A percentile compares a stretch with the other conserved stretches of the same genome.
These are phyloP conservation scores for Solanum pimpinellifolium DNA, from an alignment of 257 asterid species.

Conservation along the genomic window DNA sequence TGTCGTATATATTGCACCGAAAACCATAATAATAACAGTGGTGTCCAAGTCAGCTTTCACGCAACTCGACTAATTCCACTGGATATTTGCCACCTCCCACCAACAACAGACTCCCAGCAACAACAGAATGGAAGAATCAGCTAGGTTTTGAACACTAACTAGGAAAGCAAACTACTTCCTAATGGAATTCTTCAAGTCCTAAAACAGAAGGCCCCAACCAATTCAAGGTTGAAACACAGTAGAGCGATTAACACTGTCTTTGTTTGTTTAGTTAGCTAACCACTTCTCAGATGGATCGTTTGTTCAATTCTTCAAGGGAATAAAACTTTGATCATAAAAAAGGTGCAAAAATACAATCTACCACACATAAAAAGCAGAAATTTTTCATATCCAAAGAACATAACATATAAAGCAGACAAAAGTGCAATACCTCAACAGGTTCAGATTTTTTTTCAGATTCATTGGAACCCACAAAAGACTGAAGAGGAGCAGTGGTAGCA, in stretches of 20 bases:
- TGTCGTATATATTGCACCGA: too few relatives aligned
- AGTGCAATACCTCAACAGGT: conserved; percentile 39
- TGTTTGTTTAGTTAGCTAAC: neutral
- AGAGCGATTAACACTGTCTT: neutral
- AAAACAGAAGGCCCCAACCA: neutral
- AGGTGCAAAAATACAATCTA: neutral
- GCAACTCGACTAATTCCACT: neutral
- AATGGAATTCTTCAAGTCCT: neutral
- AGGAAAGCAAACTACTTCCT: neutral
- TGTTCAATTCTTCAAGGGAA: too few relatives aligned
- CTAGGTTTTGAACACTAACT: neutral
- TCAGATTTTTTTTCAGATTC: conserved; percentile 26
- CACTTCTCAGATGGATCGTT: neutral
- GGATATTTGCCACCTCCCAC: neutral
- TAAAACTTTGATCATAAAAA: neutral
- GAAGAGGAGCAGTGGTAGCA: conserved; percentile 76
- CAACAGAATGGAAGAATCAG: neutral
- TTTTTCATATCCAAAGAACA: neutral
- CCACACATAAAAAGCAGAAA: neutral
- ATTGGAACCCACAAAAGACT: conserved; percentile 36
- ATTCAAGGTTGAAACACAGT: neutral
- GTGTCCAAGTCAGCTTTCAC: neutral
- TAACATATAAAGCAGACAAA: neutral
- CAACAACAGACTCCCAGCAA: neutral
- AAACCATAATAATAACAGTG: neutral